Conservation (phyloP, 768 basidiomycete genomes). For the Phaeolepiota aurea region DNA sequence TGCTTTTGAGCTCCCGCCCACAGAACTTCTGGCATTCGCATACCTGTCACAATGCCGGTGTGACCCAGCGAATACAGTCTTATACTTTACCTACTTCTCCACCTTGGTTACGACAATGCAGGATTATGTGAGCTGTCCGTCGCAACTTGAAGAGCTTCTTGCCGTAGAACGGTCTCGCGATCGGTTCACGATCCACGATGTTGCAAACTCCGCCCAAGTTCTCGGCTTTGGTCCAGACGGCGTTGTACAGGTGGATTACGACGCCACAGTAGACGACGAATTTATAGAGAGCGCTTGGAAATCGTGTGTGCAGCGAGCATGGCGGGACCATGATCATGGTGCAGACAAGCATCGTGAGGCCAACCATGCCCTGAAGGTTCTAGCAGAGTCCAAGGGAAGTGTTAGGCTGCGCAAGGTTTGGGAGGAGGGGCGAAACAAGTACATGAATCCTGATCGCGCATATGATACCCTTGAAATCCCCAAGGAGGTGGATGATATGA, state of each 20-base stretch:
- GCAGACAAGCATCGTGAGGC: conserved; percentile 40
- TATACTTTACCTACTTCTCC: conserved; percentile 55
- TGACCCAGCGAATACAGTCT: conserved; percentile 54
- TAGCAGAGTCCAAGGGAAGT: conserved; percentile 60
- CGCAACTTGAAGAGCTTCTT: conserved; percentile 47
- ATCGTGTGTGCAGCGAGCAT: conserved; percentile 43
- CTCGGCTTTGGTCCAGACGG: conserved; percentile 66
- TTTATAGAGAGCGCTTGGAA: conserved; percentile 70
- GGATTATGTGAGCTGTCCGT: conserved; percentile 35
- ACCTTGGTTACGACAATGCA: conserved; percentile 43
- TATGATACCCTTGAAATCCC: conserved; percentile 66
- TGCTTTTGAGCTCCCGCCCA: not conserved
- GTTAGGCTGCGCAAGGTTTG: conserved; percentile 36
- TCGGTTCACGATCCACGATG: conserved; percentile 54
- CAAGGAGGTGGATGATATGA: conserved; percentile 65
- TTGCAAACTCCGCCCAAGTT: conserved; percentile 31
- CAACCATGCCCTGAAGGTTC: conserved; percentile 60
- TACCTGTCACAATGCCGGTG: conserved; percentile 80
- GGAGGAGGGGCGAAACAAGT: conserved; percentile 42
- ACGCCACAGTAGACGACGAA: conserved; percentile 56
- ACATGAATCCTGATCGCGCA: conserved; percentile 65
- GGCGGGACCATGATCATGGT: conserved; percentile 45
- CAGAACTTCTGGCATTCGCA: conserved; percentile 70
- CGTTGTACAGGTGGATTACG: conserved; percentile 58
- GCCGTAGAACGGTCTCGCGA: conserved; percentile 54